phyloP scores from a whole-genome alignment of 2,329 filamentous ascomycete species.

The Rhytidhysteron rufulum region DNA sequence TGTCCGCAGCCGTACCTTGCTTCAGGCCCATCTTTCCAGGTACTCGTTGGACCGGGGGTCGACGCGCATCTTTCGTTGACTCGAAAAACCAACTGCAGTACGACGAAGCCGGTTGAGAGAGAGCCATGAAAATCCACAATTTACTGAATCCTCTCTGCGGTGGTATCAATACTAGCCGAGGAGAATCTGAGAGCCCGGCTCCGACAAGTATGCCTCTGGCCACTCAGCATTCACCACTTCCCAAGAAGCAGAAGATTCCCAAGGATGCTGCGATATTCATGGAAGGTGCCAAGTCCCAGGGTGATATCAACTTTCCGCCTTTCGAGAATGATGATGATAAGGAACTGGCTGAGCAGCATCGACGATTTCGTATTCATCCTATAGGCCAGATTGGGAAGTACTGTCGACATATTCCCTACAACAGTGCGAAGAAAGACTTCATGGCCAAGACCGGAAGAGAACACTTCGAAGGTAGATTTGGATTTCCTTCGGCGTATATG shows the following conservation, averaged over 20 bases:
- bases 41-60: slow-evolving; percentile 14
- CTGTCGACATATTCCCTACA: slow-evolving; percentile 76
- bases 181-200: slow-evolving; percentile 12
- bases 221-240: slow-evolving; percentile 5
- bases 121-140: slow-evolving; percentile 37
- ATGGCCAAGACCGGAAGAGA: slow-evolving; percentile 81
- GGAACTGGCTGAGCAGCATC: slow-evolving; percentile 55
- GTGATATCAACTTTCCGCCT: slow-evolving; percentile 68
- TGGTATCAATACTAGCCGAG: slow-evolving; percentile 13
- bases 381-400: slow-evolving; percentile 56
- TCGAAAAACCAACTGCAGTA: slow-evolving; percentile 4
- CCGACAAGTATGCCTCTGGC: slow-evolving; percentile 9
- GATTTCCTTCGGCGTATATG: not conserved
- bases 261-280: slow-evolving; percentile 64
- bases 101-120: not conserved
- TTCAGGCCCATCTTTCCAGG: slow-evolving; percentile 17
- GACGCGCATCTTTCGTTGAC: slow-evolving; percentile 5
- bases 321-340: slow-evolving; percentile 60
- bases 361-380: slow-evolving; percentile 63
- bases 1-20: slow-evolving; percentile 10
- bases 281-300: slow-evolving; percentile 57
- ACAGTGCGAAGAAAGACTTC: slow-evolving; percentile 89
- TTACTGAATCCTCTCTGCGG: slow-evolving; percentile 36
- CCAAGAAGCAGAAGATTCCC: slow-evolving; percentile 53
- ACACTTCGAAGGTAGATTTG: slow-evolving; percentile 73